Percentiles rank a stretch among this genome's conserved stretches.
These are phyloP conservation scores for Colletotrichum sansevieriae DNA, from an alignment of 2,329 filamentous ascomycete genomes.

Conservation along the genomic window DNA sequence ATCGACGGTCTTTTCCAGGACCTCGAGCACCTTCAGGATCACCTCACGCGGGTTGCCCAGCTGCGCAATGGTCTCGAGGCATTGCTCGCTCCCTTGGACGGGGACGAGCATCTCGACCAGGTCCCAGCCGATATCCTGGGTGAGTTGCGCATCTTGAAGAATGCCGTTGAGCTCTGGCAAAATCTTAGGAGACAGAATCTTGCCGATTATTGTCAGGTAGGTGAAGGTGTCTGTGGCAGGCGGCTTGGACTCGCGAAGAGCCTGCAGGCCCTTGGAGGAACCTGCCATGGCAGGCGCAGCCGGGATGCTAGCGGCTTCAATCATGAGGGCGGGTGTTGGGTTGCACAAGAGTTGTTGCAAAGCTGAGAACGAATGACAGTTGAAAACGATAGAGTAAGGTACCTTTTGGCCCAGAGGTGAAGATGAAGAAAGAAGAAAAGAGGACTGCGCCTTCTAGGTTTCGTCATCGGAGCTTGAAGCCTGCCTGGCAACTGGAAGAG, in stretches of 20 bases:
- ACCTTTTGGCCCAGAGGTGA: background rate
- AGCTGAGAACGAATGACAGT: background rate
- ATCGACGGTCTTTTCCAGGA: conserved; percentile 67
- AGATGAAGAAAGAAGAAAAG: conserved; percentile 34
- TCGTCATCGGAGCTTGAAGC: conserved; percentile 37
- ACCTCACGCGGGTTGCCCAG: conserved; percentile 86
- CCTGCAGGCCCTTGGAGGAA: conserved; percentile 57
- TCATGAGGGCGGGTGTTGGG: conserved; percentile 31
- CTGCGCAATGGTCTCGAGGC: conserved; percentile 80
- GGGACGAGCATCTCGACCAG: conserved; percentile 80
- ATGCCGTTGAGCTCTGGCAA: conserved; percentile 77
- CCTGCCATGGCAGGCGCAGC: conserved; percentile 43
- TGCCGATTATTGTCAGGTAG: conserved; percentile 83
- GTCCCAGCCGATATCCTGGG: conserved; percentile 86
- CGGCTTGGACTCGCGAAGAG: conserved; percentile 63
- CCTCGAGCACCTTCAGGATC: conserved; percentile 83
- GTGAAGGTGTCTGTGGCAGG: conserved; percentile 76
- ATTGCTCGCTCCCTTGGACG: conserved; percentile 75
- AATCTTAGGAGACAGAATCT: conserved; percentile 75
- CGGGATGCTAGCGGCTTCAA: conserved; percentile 37
- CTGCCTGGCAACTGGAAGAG: background rate
- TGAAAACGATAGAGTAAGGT: conserved; percentile 9
- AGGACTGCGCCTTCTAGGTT: conserved; percentile 27
- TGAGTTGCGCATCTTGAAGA: conserved; percentile 76
- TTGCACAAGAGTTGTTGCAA: conserved; percentile 14